Evolutionary conservation across 2,329 filamentous ascomycete genomes (phyloP).

Genomic region (Thielaviopsis populi): DNA sequence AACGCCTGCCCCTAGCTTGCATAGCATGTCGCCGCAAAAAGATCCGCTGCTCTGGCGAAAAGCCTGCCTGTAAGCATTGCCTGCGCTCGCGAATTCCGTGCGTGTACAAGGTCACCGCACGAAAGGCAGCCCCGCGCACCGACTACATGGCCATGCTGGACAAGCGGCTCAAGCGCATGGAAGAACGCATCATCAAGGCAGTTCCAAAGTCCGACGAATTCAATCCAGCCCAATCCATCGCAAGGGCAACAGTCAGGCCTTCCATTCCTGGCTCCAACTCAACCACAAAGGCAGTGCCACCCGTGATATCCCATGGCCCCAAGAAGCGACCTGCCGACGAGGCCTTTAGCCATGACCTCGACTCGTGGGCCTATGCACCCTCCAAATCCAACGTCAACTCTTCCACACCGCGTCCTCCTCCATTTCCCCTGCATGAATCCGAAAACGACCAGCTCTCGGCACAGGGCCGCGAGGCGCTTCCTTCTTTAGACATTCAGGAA

Average conservation of each 20-base stretch:
- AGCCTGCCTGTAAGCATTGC: constrained; percentile 94
- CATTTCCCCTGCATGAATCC: constrained; percentile 34
- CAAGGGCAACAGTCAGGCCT: constrained; percentile 73
- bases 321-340: constrained; percentile 80
- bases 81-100: constrained; percentile 83
- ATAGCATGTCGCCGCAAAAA: constrained; percentile 95
- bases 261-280: constrained; percentile 37
- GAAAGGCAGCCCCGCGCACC: constrained; percentile 84
- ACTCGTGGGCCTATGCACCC: constrained; percentile 58
- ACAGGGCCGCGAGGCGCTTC: constrained; percentile 71
- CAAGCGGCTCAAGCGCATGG: constrained; percentile 90
- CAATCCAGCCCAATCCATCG: constrained; percentile 33
- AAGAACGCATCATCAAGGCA: constrained; percentile 91
- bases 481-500: constrained; percentile 75
- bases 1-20: constrained; percentile 80
- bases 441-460: constrained; percentile 64
- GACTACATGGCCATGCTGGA: constrained; percentile 99
- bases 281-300: constrained; percentile 11
- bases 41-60: constrained; percentile 94
- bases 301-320: constrained; percentile 33
- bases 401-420: not conserved
- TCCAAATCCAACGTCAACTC: constrained; percentile 34
- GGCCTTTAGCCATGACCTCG: constrained; percentile 69
- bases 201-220: constrained; percentile 73
- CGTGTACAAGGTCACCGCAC: constrained; percentile 91